Conservation (phyloP, 495 filamentous ascomycete species). For the Neohortaea acidophila region DNA sequence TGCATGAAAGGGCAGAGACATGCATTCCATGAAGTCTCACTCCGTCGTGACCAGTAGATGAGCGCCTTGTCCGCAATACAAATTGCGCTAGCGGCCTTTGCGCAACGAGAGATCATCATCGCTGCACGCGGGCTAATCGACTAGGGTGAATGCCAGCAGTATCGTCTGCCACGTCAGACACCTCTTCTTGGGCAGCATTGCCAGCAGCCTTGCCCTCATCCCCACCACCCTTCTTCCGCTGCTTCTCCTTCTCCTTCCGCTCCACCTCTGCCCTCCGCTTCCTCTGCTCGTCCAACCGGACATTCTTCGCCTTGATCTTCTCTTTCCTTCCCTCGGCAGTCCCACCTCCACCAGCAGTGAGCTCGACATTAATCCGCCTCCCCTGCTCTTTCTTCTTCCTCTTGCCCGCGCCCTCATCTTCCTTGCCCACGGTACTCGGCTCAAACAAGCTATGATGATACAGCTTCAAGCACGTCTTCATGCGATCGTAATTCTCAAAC, state of each 20-base stretch:
- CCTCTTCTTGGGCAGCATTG: conserved; percentile 1
- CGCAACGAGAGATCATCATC: too few relatives aligned
- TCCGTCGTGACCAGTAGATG: too few relatives aligned
- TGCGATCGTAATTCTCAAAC: conserved; percentile 74
- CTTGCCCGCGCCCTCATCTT: conserved; percentile 2
- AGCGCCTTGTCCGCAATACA: too few relatives aligned
- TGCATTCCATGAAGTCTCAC: too few relatives aligned
- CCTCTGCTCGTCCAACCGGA: conserved; percentile 44
- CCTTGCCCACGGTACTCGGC: conserved; percentile 8
- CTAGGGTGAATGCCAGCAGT: conserved; percentile 24
- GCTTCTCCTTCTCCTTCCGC: conserved; percentile 18
- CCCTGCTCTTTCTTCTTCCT: conserved; percentile 6
- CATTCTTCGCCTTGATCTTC: conserved; percentile 76
- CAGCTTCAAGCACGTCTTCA: conserved; percentile 81
- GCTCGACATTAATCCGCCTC: conserved; percentile 76
- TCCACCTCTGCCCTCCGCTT: conserved; percentile 19
- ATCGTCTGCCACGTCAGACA: background rate
- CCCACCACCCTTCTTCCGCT: conserved; percentile 8
- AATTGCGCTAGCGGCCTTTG: too few relatives aligned
- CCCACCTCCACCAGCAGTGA: conserved; percentile 63
- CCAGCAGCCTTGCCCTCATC: background rate
- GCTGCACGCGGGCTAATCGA: conserved; percentile 20
- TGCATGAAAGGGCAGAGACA: too few relatives aligned
- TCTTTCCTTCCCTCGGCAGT: conserved; percentile 53
- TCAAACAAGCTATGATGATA: conserved; percentile 79